These are phyloP conservation scores for Cinchona pubescens DNA, from an alignment of 257 asterid genomes.

Conservation along the genomic window DNA sequence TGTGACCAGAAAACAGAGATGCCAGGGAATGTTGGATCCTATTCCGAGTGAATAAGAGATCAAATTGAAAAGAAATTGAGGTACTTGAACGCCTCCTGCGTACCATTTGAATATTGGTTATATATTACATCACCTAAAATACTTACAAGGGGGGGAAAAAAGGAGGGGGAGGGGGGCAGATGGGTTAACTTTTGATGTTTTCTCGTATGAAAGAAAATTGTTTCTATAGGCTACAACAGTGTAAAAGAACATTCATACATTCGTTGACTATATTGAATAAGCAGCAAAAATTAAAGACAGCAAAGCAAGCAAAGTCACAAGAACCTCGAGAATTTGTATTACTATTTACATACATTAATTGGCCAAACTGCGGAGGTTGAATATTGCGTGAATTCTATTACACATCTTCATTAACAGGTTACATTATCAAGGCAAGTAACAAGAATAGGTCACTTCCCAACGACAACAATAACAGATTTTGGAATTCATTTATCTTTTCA, in stretches of 20 bases:
- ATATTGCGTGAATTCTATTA: background rate
- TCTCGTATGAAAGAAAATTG: background rate
- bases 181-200: background rate
- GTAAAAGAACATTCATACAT: no score
- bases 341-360: background rate
- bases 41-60: background rate
- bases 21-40: background rate
- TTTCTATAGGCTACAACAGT: background rate
- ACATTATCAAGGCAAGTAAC: background rate
- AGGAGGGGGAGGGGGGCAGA: no score
- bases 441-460: slow-evolving; percentile 1
- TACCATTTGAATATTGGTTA: no score
- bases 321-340: background rate
- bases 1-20: background rate
- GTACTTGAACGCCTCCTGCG: no score
- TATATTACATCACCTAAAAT: background rate
- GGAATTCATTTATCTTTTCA: background rate
- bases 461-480: background rate
- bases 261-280: background rate
- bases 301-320: background rate
- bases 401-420: background rate
- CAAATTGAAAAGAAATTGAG: background rate
- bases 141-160: no score
- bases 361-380: background rate
- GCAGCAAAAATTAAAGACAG: background rate